A percentile compares a stretch with the other conserved stretches of the same genome.
These are phyloP conservation scores for Dryadomyces quercivorus DNA, from an alignment of 2,329 filamentous ascomycete genomes.

Conservation along the genomic window DNA sequence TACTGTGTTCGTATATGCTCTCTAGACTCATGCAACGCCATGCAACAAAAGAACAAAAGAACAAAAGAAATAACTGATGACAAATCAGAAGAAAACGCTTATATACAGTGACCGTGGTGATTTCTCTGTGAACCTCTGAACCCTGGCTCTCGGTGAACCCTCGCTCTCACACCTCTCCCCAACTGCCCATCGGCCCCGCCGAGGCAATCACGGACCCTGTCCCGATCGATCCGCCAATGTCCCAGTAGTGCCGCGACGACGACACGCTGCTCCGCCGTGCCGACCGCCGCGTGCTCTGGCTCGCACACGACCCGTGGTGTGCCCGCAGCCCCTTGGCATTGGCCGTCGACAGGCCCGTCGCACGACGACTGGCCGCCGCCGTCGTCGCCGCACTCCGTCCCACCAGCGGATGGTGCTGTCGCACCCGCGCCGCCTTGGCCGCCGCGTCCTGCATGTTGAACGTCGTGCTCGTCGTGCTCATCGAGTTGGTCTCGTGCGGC, in stretches of 20 bases:
- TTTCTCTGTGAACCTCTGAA: too few species aligned
- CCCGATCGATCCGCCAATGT: conserved; percentile 69
- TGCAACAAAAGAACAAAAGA: too few species aligned
- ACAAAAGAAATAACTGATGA: too few species aligned
- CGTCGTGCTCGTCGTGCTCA: conserved; percentile 27
- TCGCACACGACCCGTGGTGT: conserved; percentile 61
- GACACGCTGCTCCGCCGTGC: conserved; percentile 56
- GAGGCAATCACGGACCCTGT: conserved; percentile 60
- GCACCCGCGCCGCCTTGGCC: conserved; percentile 70
- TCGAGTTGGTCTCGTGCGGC: conserved; percentile 7
- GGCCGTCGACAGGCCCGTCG: conserved; percentile 10
- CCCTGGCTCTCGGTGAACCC: too few species aligned
- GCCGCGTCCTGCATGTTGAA: conserved; percentile 49
- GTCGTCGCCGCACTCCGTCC: conserved; percentile 32
- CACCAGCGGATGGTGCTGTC: conserved; percentile 80
- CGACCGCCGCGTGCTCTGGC: conserved; percentile 70
- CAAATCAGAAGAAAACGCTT: too few species aligned
- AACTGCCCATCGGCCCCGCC: conserved; percentile 58
- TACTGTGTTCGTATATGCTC: too few species aligned
- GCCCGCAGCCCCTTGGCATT: conserved; percentile 30
- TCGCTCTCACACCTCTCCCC: conserved; percentile 55
- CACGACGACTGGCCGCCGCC: conserved; percentile 34
- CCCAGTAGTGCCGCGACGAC: conserved; percentile 82
- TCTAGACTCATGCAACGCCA: too few species aligned
- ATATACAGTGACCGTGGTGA: too few species aligned